phyloP scores from a whole-genome alignment of 2,329 filamentous ascomycete genomes.

The Claviceps spartinae region DNA sequence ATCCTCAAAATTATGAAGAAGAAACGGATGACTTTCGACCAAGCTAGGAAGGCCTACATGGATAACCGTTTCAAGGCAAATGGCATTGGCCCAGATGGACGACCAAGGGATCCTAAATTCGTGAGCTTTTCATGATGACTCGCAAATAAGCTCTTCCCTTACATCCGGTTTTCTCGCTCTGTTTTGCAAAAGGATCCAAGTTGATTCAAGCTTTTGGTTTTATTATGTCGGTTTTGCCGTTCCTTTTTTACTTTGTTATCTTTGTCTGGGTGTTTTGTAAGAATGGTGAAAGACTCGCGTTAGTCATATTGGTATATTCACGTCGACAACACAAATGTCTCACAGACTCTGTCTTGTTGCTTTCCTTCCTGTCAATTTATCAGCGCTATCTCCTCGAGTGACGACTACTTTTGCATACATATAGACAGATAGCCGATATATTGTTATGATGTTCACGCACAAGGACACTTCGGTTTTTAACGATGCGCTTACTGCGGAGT shows the following conservation, averaged over 20 bases:
- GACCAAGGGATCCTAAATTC: slow-evolving; percentile 85
- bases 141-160: not conserved
- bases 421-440: not conserved
- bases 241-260: not conserved
- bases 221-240: not conserved
- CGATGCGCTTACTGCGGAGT: not conserved
- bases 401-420: not conserved
- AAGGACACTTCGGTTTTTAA: not conserved
- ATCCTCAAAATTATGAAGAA: slow-evolving; percentile 86
- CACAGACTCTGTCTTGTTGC: not conserved
- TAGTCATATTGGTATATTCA: not conserved
- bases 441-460: not conserved
- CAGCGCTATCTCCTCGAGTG: not conserved
- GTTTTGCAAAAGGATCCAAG: not conserved
- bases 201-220: not conserved
- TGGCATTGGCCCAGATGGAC: slow-evolving; percentile 76
- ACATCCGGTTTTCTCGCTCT: not conserved
- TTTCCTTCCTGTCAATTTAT: not conserved
- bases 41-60: slow-evolving; percentile 75
- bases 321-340: not conserved
- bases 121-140: slow-evolving; percentile 56
- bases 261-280: no score
- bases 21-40: slow-evolving; percentile 71
- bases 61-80: slow-evolving; percentile 77
- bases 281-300: no score